Conservation (phyloP, 129 eudicot species). For the Logfia minima region DNA sequence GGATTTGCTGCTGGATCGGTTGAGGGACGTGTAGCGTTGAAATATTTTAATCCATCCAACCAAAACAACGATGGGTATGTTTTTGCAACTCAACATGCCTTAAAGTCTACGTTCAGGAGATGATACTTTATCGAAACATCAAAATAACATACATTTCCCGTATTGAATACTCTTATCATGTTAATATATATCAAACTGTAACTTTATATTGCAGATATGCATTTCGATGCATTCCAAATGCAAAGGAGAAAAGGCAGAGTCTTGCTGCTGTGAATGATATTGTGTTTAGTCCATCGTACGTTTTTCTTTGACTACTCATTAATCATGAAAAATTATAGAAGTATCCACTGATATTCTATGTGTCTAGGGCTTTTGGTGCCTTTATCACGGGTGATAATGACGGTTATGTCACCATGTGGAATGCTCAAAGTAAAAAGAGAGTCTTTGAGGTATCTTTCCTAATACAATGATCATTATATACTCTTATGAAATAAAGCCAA, state of each 20-base stretch:
- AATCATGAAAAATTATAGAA: conserved; percentile 11
- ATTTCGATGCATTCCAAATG: conserved; percentile 80
- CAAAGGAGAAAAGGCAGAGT: conserved; percentile 55
- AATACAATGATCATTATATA: background rate
- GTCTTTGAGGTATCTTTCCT: conserved; percentile 56
- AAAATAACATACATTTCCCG: conserved; percentile 13
- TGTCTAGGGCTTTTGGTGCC: conserved; percentile 50
- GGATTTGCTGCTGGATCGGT: conserved; percentile 92
- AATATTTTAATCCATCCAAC: conserved; percentile 47
- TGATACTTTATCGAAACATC: conserved; percentile 7
- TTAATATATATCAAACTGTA: background rate
- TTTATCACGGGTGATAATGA: conserved; percentile 83
- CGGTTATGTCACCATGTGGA: conserved; percentile 82
- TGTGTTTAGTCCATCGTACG: conserved; percentile 84
- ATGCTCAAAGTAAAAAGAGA: conserved; percentile 72
- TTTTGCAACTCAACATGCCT: conserved; percentile 16
- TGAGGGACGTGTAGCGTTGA: conserved; percentile 81
- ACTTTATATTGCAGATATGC: conserved; percentile 55
- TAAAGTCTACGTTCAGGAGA: background rate
- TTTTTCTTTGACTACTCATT: conserved; percentile 18
- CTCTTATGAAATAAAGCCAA: background rate
- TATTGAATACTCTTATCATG: conserved; percentile 12
- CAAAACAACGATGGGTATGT: conserved; percentile 62
- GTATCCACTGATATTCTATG: conserved; percentile 16
- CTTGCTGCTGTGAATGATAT: conserved; percentile 87